Evolutionary conservation across 345 rosid genomes (phyloP), one percentile per base, ranked within the genome.

Genomic region (Gossypioides kirkii): DNA sequence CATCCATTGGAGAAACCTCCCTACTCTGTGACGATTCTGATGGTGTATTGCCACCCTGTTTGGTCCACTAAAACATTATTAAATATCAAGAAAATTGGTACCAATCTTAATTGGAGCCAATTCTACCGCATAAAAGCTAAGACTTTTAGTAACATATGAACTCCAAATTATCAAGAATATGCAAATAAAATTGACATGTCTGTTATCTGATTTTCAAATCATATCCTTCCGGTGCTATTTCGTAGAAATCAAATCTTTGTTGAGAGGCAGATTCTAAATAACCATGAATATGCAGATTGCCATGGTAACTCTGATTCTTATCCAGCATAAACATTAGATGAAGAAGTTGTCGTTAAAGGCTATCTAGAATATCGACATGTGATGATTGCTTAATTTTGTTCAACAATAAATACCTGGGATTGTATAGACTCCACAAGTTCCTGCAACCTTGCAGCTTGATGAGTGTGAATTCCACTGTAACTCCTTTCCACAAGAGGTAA

Each of bases 371-470:
- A 47, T 47, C 8, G 9, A 49, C 25, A 67, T 14, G 71, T 49
- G 17, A 17, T 17, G 58, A 28, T n/a, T 49, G 25, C 42, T 50
- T 50, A 69, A 49, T 69, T 50, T 69, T 50, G 10, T 32, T 7
- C 9, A n/a, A 45, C 46, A 70, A 25, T 32, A 18, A 62, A 36
- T 80, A 93, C 99, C 96, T 93, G 99, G 69, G 97, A 87, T 76
- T 90, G 99, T 80, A 93, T 93, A 72, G 78, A 86, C 58, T 93
- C 95, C 73, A 91, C 94, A 50, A 96, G 93, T 76, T 93, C 98
- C 84, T 87, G 99, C 85, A 96, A 77, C 78, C 87, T 88, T 45
- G 89, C 89, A 68, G 97, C 94, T 82, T 96, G 97, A 42, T 82
- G 95, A 43, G 85, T 62, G 73, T 87, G 97, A 71, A 93, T 88